Evolutionary conservation across 78 protist species (phyloP).

Genomic region (Emiliania huxleyi): DNA sequence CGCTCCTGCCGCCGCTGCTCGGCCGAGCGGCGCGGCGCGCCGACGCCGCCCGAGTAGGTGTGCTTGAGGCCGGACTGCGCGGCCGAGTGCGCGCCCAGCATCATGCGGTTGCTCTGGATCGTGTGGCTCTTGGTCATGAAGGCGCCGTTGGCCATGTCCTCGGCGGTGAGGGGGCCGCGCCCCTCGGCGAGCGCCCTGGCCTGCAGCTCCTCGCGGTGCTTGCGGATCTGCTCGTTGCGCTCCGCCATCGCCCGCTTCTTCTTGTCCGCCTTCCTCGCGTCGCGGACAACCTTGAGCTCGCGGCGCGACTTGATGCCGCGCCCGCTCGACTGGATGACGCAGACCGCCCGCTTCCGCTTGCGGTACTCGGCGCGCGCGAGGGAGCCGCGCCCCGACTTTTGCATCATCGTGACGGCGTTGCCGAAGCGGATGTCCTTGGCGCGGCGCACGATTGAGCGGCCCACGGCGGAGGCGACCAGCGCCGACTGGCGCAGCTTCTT

Average conservation of each 20-base stretch:
- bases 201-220: background rate
- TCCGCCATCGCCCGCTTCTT: background rate
- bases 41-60: background rate
- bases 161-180: background rate
- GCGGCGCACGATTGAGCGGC: conserved; percentile 11
- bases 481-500: background rate
- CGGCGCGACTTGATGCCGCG: background rate
- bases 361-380: background rate
- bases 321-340: background rate
- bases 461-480: background rate
- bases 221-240: conserved; percentile 4
- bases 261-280: background rate
- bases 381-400: background rate
- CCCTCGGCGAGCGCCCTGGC: no score
- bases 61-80: background rate
- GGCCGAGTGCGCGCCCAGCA: background rate
- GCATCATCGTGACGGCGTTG: background rate
- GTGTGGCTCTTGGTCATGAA: background rate
- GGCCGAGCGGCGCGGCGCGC: background rate
- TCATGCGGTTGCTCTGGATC: background rate
- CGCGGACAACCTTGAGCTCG: background rate
- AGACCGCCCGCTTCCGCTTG: no score
- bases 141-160: background rate
- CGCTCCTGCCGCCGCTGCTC: background rate
- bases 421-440: conserved; percentile 9